Evolutionary conservation across 73 alveolate species (phyloP).

Genomic region (Tetrahymena borealis): DNA sequence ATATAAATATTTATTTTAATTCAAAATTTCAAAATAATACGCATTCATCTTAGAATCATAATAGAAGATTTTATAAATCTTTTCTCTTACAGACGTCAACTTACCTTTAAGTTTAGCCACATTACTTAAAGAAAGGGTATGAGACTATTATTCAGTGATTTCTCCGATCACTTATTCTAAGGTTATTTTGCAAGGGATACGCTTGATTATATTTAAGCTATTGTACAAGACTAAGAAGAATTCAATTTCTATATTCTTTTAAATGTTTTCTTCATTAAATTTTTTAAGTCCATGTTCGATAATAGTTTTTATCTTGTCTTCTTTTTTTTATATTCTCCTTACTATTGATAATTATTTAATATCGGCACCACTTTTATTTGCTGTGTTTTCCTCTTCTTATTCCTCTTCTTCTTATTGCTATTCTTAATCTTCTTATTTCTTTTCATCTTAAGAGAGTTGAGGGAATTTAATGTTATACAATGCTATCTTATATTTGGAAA

Average conservation of each 20-base stretch:
- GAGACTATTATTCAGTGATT: neutral
- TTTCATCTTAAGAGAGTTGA: neutral
- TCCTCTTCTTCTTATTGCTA: neutral
- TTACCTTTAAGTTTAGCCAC: neutral
- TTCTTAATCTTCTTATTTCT: no score
- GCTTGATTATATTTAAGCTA: neutral
- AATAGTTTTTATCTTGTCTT: neutral
- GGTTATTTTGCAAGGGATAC: neutral
- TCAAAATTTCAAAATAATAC: neutral
- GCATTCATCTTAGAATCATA: neutral
- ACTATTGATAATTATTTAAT: neutral
- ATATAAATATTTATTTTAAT: no score
- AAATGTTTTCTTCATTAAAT: neutral
- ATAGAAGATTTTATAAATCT: neutral
- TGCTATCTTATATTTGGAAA: neutral
- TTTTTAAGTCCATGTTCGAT: neutral
- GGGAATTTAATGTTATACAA: neutral
- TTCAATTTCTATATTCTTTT: neutral
- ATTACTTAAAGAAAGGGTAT: neutral
- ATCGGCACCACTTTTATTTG: neutral
- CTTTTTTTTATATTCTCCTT: neutral
- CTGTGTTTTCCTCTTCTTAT: neutral
- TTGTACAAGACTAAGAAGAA: neutral
- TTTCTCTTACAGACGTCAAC: neutral
- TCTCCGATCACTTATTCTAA: neutral